Evolutionary conservation across 768 basidiomycete species (phyloP), one percentile per base, ranked within the genome.

Genomic region (Leccinum barrowsii): DNA sequence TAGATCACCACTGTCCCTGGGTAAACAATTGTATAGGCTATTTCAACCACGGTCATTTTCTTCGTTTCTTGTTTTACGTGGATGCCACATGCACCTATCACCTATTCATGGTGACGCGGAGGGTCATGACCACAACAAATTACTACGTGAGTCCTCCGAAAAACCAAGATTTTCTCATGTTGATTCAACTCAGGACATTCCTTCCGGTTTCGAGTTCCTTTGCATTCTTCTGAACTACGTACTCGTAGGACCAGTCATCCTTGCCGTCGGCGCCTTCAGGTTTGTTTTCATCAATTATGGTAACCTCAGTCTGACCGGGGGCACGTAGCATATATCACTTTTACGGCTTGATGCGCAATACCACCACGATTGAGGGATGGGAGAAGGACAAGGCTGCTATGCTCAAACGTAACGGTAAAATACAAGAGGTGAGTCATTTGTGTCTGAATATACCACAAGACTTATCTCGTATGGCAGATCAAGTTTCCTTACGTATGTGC

Each of bases 281-380:
- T 90, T 58, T 22, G 50, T 57, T 51, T 34, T 47, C 34, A 26
- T 30, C 42, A 15, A 34, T 13, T 11, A 22, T 28, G 22, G 63
- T 28, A 54, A 52, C 56, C 17, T 49, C 28, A 7, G n/a, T 35
- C 56, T 74, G 34, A 73, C 34, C 32, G n/a, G n/a, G 13, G 1
- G 53, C 42, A 49, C 15, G 7, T 64, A 94, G 93, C 54, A 57
- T 98, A 21, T 98, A 94, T 68, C 97, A 98, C 63, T 84, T 95
- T 61, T 89, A 87, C 67, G 79, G 82, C 52, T 71, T 98, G 26
- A 65, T 82, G 6, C 81, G 80, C 10, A 99, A 99, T 72, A 85
- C 87, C 2, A 99, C 96, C 1, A 98, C 97, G 1, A 98, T 99
- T 52, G 97, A 99, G 75, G 86, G 90, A 0, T 96, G 92, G 92